These are phyloP conservation scores for Lodderomyces metapsilosis DNA, from an alignment of 1,139 yeast species.

Conservation along the genomic window DNA sequence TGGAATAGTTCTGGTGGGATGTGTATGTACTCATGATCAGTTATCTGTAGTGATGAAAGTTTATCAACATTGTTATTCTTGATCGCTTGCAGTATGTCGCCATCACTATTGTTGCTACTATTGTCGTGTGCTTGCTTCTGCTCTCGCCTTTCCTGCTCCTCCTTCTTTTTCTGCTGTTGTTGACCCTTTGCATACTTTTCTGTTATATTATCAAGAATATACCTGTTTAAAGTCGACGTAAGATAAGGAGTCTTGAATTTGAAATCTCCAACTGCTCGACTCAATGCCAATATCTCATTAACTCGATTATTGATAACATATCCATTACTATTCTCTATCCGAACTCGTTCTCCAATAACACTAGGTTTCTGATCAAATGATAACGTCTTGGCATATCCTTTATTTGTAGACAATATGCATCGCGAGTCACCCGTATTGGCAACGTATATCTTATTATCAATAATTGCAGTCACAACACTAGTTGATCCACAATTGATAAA, in stretches of 20 bases:
- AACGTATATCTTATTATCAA: slow-evolving; percentile 52
- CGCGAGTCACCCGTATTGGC: slow-evolving; percentile 80
- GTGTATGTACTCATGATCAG: slow-evolving; percentile 18
- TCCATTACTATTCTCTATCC: slow-evolving; percentile 75
- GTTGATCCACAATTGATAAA: slow-evolving; percentile 64
- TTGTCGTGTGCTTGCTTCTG: neutral
- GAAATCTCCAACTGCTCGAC: slow-evolving; percentile 78
- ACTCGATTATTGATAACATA: slow-evolving; percentile 67
- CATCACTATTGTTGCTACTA: neutral
- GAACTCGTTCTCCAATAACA: slow-evolving; percentile 68
- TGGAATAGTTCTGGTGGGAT: slow-evolving; percentile 46
- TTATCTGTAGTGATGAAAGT: neutral
- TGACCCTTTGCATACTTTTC: slow-evolving; percentile 2
- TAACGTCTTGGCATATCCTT: slow-evolving; percentile 56
- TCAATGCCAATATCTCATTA: slow-evolving; percentile 69
- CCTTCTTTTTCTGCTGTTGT: neutral
- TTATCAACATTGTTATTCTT: neutral
- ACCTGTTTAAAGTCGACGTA: slow-evolving; percentile 32
- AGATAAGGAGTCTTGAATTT: slow-evolving; percentile 54
- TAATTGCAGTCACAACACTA: slow-evolving; percentile 54
- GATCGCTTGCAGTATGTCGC: neutral
- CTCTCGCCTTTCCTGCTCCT: neutral
- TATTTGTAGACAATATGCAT: slow-evolving; percentile 51
- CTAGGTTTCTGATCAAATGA: slow-evolving; percentile 79
- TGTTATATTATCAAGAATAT: slow-evolving; percentile 20